Evolutionary conservation across 2,329 filamentous ascomycete genomes (phyloP).

Genomic region (Epichloe gansuensis): DNA sequence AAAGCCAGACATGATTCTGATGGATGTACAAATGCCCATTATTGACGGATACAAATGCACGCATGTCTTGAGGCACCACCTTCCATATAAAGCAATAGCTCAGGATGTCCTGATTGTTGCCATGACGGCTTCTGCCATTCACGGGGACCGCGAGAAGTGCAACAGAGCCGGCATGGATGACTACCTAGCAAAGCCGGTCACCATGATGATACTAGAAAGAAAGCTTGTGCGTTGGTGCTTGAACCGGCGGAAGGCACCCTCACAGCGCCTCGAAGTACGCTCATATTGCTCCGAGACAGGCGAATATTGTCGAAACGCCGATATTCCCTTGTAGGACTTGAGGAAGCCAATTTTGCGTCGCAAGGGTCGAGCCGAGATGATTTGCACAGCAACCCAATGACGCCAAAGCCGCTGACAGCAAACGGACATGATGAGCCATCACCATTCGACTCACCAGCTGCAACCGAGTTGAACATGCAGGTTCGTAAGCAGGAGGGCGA

Average conservation of each 20-base stretch:
- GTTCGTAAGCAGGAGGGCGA: slow-evolving; percentile 24
- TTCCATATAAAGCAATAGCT: slow-evolving; percentile 48
- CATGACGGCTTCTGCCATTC: slow-evolving; percentile 72
- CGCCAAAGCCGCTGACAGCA: slow-evolving; percentile 27
- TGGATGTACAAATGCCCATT: slow-evolving; percentile 68
- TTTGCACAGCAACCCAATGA: slow-evolving; percentile 21
- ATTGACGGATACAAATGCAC: slow-evolving; percentile 71
- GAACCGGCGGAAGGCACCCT: slow-evolving; percentile 15
- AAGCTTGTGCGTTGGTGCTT: slow-evolving; percentile 61
- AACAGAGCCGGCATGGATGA: slow-evolving; percentile 65
- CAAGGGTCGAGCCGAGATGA: slow-evolving; percentile 15
- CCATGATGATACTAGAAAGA: slow-evolving; percentile 52
- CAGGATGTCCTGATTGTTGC: slow-evolving; percentile 61
- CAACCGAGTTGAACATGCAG: slow-evolving; percentile 21
- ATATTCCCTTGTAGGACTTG: slow-evolving; percentile 27
- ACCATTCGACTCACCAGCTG: slow-evolving; percentile 26
- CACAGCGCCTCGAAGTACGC: slow-evolving; percentile 15
- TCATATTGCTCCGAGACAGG: slow-evolving; percentile 36
- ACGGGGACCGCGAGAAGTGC: slow-evolving; percentile 66
- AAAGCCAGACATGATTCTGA: slow-evolving; percentile 63
- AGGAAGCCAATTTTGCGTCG: slow-evolving; percentile 12
- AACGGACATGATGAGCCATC: slow-evolving; percentile 28
- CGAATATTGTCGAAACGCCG: slow-evolving; percentile 30
- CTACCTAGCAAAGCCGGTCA: slow-evolving; percentile 63
- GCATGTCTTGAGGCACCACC: slow-evolving; percentile 56